These are phyloP conservation scores for Sporobolus alterniflorus DNA, from an alignment of 202 grass and related monocot genomes.

Conservation along the genomic window DNA sequence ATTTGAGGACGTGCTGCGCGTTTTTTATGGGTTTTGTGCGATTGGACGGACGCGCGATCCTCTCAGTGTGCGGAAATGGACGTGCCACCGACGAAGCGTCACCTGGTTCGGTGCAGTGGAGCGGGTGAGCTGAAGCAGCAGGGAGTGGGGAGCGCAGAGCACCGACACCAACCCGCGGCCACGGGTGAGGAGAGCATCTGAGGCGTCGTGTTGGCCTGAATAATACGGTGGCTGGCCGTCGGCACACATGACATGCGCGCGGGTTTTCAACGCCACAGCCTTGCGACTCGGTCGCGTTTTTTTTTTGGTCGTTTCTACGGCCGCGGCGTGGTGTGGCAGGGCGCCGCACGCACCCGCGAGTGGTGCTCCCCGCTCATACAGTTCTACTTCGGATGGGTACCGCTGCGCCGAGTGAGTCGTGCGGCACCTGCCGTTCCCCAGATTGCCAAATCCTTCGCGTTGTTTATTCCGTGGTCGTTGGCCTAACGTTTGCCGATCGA, in stretches of 20 bases:
- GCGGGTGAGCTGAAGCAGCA: neutral
- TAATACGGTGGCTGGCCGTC: neutral
- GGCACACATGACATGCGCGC: neutral
- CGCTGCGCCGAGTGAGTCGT: conserved; percentile 29
- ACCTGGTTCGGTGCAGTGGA: neutral
- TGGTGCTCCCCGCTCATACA: neutral
- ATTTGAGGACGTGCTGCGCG: neutral
- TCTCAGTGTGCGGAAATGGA: neutral
- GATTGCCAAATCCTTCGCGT: neutral
- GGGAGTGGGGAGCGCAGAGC: neutral
- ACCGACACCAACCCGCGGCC: conserved; percentile 12
- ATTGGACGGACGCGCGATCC: neutral
- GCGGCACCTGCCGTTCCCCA: neutral
- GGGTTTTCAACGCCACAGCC: neutral
- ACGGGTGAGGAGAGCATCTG: no score
- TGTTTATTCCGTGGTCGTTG: neutral
- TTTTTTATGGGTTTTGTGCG: no score
- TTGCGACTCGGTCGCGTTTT: conserved; percentile 6
- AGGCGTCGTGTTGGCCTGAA: no score
- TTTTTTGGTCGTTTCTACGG: neutral
- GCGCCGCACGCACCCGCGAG: neutral
- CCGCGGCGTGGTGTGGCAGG: neutral
- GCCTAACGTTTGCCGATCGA: neutral
- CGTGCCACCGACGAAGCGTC: neutral
- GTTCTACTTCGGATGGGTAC: neutral